These are phyloP conservation scores for Cicer yamashitae DNA, from an alignment of 306 rosid species.

Conservation along the genomic window DNA sequence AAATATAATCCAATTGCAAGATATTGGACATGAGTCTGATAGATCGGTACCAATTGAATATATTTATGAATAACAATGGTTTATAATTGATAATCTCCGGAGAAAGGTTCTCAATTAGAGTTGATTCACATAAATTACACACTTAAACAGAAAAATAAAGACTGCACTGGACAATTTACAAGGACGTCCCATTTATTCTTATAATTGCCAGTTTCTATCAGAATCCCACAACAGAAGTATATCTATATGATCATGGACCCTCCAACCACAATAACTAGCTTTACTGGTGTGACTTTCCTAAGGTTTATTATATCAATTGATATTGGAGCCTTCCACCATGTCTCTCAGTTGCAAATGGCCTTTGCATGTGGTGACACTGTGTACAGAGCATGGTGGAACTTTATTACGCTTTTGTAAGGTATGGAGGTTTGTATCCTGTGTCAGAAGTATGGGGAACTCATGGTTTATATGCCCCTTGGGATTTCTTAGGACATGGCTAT, in stretches of 20 bases:
- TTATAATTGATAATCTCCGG: too few species aligned
- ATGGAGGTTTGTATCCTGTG: constrained; percentile 5
- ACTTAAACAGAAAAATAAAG: too few species aligned
- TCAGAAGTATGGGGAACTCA: neutral
- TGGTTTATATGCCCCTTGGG: constrained; percentile 4
- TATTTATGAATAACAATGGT: too few species aligned
- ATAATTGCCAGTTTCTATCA: too few species aligned
- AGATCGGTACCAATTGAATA: too few species aligned
- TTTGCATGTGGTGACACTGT: constrained; percentile 2
- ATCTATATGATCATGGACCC: neutral
- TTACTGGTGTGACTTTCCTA: constrained; percentile 11
- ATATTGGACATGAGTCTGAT: constrained; percentile 3
- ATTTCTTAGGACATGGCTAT: constrained; percentile 9
- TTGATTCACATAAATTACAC: too few species aligned
- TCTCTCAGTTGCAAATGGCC: constrained; percentile 10
- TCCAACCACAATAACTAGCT: neutral
- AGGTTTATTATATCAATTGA: constrained; percentile 19
- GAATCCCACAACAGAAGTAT: constrained; percentile 4
- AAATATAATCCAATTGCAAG: neutral
- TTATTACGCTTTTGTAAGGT: neutral
- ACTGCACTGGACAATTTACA: too few species aligned
- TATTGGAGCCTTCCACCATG: neutral
- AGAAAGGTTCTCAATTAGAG: too few species aligned
- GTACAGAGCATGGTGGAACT: constrained; percentile 1
- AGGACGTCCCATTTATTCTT: too few species aligned